Evolutionary conservation across 768 basidiomycete species (phyloP), one percentile per base, ranked within the genome.

Genomic region (Ramaria sp.): DNA sequence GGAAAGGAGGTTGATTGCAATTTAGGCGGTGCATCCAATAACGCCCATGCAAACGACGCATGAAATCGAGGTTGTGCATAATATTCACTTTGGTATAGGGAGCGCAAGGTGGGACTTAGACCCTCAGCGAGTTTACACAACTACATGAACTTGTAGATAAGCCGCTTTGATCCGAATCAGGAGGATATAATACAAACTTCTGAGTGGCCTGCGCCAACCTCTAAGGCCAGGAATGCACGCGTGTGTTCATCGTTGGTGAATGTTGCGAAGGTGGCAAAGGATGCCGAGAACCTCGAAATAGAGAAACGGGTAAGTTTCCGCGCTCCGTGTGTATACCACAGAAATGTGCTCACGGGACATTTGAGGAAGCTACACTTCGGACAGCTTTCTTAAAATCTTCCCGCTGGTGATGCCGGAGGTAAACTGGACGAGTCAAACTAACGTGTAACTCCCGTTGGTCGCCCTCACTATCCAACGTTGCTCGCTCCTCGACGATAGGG

Each of bases 41-140:
- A 74, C 13, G 84, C 82, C 93, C 94, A 96, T 10, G 83, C 91
- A 54, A 96, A 82, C 1, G 91, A 94, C 12, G 87, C 78, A 66
- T 97, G 94, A 64, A 93, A 96, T 46, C 84, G 80, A 19, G 94
- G 91, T 31, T 80, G 71, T 34, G 72, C 64, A 70, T 97, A 95
- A 69, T 90, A 96, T 56, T 79, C 77, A 61, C 84, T 83, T 62
- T 94, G 86, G 53, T 84, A 83, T 34, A 90, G 72, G 3, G 68
- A 65, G 30, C 70, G 71, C 47, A 95, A 71, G 7, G 75, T 71
- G 1, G 86, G 84, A 4, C 76, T 73, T 42, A 96, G 68, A 22
- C 73, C 71, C 49, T 78, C 71, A 1, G 80, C 72, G 43, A 92
- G 69, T 7, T 66, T 63, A 58, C 71, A 70, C 12, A 93, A 69